Evolutionary conservation across 768 basidiomycete genomes (phyloP).

Genomic region (Phaeotremella fagi): DNA sequence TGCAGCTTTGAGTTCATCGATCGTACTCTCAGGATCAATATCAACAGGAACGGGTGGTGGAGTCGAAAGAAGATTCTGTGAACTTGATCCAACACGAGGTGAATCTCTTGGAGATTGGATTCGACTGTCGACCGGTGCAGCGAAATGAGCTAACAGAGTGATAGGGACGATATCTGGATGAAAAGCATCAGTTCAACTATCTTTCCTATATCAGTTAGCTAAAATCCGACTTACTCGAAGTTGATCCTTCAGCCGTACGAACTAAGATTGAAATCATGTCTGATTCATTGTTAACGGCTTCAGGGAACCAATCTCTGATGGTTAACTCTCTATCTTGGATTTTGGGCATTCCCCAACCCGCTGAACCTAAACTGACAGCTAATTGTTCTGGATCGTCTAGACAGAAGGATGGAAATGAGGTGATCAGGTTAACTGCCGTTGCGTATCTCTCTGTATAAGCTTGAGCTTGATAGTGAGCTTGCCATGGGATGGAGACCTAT

Average conservation of each 20-base stretch:
- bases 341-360: conserved; percentile 5
- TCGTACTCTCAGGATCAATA: conserved; percentile 17
- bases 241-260: conserved; percentile 10
- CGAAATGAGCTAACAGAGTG: conserved; percentile 36
- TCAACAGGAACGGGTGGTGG: conserved; percentile 29
- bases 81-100: conserved; percentile 1
- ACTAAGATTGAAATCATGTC: conserved; percentile 39
- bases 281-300: conserved; percentile 2
- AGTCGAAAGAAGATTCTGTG: not conserved
- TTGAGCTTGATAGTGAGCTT: conserved; percentile 35
- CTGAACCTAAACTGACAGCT: conserved; percentile 14
- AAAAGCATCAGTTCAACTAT: not conserved
- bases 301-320: conserved; percentile 25
- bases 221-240: conserved; percentile 13
- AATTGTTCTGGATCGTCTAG: conserved; percentile 39
- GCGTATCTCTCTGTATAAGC: conserved; percentile 28
- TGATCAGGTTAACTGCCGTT: conserved; percentile 29
- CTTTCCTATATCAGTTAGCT: not conserved
- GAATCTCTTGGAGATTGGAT: not conserved
- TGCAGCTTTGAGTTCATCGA: conserved; percentile 35
- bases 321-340: conserved; percentile 3
- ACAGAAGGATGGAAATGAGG: conserved; percentile 39
- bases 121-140: conserved; percentile 2
- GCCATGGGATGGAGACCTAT: conserved; percentile 39
- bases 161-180: conserved; percentile 10